Conservation (phyloP, 352 stramenopile species). For the Globisporangium solare region DNA sequence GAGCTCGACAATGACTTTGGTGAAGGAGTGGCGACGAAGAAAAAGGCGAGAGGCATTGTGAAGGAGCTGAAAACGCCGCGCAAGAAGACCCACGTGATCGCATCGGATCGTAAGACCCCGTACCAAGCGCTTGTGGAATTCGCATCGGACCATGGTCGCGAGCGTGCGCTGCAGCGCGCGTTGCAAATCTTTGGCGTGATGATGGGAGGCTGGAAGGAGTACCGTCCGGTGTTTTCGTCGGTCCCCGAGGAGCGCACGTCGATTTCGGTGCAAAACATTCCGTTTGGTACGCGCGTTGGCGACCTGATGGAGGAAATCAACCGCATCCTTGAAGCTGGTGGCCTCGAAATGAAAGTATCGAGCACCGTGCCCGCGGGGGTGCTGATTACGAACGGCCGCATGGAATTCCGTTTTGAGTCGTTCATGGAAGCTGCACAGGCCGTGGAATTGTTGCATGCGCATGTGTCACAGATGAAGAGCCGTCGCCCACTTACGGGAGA, state of each 20-base stretch:
- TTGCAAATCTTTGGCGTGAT: constrained; percentile 88
- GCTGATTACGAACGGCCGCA: constrained; percentile 51
- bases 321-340: constrained; percentile 27
- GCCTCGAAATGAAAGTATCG: constrained; percentile 52
- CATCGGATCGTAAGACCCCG: constrained; percentile 64
- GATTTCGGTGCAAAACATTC: constrained; percentile 73
- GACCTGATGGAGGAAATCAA: constrained; percentile 62
- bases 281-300: constrained; percentile 64
- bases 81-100: constrained; percentile 66
- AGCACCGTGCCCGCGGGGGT: constrained; percentile 52
- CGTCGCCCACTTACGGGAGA: constrained; percentile 37
- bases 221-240: constrained; percentile 73
- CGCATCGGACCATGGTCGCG: constrained; percentile 29
- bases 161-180: constrained; percentile 64
- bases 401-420: constrained; percentile 69
- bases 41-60: constrained; percentile 12
- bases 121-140: constrained; percentile 82
- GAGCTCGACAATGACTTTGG: constrained; percentile 29
- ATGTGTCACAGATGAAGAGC: constrained; percentile 51
- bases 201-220: constrained; percentile 81
- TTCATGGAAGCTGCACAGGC: constrained; percentile 75
- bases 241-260: constrained; percentile 35
- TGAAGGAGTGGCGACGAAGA: constrained; percentile 15
- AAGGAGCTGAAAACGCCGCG: constrained; percentile 40
- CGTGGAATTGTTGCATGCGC: constrained; percentile 51